Conservation (phyloP, 768 basidiomycete genomes). For the Filobasidium wieringae region DNA sequence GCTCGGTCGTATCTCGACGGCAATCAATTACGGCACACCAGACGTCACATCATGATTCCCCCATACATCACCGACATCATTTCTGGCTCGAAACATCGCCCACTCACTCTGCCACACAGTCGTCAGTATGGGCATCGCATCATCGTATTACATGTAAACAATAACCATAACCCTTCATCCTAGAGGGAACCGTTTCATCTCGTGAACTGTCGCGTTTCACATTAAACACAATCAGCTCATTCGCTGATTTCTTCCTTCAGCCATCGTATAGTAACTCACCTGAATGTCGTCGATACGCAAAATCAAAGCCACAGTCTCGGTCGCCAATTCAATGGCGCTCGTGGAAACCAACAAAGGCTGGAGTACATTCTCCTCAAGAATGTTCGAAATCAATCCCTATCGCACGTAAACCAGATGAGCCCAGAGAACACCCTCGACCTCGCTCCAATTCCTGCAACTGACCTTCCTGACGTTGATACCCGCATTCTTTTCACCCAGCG, state of each 20-base stretch:
- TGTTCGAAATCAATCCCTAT: slow-evolving; percentile 94
- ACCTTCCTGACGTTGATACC: slow-evolving; percentile 98
- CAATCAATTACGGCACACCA: too few relatives aligned
- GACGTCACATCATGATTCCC: too few relatives aligned
- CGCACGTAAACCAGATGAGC: not conserved
- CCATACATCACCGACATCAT: too few relatives aligned
- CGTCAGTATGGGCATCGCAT: too few relatives aligned
- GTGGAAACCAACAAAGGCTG: slow-evolving; percentile 92
- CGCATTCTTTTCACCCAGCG: slow-evolving; percentile 82
- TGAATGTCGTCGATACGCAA: slow-evolving; percentile 74
- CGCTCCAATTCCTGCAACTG: slow-evolving; percentile 23
- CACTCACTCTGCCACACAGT: too few relatives aligned
- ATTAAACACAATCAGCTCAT: not conserved
- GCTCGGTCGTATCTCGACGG: too few relatives aligned
- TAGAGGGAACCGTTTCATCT: not conserved
- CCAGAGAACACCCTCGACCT: not conserved
- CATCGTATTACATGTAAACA: too few relatives aligned
- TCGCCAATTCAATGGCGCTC: slow-evolving; percentile 84
- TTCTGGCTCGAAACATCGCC: too few relatives aligned
- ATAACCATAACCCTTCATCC: too few relatives aligned
- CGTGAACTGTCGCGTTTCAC: not conserved
- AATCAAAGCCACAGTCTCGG: slow-evolving; percentile 92
- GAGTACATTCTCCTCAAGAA: slow-evolving; percentile 91
- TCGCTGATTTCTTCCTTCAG: not conserved
- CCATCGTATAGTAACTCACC: slow-evolving; percentile 20